Percentiles rank a stretch among this genome's conserved stretches.
These are phyloP conservation scores for Hsuehochloa calcarea DNA, from an alignment of 176 grass and related monocot genomes.

Conservation along the genomic window DNA sequence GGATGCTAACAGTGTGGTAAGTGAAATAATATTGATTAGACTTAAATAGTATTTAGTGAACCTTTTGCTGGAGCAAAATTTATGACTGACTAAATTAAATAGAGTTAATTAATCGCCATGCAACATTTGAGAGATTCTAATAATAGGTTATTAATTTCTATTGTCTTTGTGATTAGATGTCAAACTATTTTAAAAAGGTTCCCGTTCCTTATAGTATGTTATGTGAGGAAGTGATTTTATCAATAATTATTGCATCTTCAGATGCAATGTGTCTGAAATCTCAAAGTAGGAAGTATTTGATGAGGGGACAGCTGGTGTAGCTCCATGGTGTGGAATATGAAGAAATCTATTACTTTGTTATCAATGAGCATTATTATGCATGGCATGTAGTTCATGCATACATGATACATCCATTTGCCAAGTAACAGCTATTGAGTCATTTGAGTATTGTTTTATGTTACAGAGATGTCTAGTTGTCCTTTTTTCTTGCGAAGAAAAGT, in stretches of 20 bases:
- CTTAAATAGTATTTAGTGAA: neutral
- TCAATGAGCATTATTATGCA: neutral
- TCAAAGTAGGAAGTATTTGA: neutral
- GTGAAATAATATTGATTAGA: constrained; percentile 3
- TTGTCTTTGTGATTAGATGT: neutral
- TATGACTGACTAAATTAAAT: neutral
- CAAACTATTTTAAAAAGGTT: neutral
- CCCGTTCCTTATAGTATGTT: neutral
- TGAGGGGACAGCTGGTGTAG: neutral
- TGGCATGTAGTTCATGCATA: neutral
- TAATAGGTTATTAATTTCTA: neutral
- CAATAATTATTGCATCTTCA: neutral
- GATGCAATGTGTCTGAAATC: neutral
- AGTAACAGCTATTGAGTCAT: neutral
- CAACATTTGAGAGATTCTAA: neutral
- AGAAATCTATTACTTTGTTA: constrained; percentile 15
- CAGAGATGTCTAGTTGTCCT: constrained; percentile 1
- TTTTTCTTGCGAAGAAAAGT: neutral
- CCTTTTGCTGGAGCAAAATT: neutral
- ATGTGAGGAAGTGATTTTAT: neutral
- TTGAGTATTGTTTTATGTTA: constrained; percentile 4
- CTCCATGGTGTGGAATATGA: constrained; percentile 3
- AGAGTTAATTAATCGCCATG: neutral
- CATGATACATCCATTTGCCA: neutral
- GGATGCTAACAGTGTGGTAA: constrained; percentile 97